Evolutionary conservation across 345 rosid species (phyloP), one percentile per base, ranked within the genome.

Genomic region (Sisymbrium irio): DNA sequence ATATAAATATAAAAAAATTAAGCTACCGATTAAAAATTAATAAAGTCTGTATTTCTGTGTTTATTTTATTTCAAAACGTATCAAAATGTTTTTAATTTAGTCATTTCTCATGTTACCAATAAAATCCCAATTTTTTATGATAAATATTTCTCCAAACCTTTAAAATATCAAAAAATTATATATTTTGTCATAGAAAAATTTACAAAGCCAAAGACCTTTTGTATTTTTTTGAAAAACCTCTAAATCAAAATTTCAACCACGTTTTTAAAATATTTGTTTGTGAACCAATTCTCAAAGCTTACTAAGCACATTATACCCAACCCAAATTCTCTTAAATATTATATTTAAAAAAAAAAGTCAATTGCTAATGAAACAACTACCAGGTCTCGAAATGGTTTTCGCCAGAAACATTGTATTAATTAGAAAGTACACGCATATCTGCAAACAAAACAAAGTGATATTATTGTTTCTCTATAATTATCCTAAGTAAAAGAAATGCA

Each of bases 361-460:
- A 42, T 4, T 7, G n/a, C 50, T 7, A 53, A 37, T 22, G n/a
- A 39, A 39, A 47, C 44, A 20, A 55, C n/a, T 45, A 14, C 66
- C 63, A 70, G 61, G 68, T 60, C 68, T 36, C n/a, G 22, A 61
- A 59, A 32, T 70, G 47, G 12, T 7, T 53, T 3, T 9, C 57
- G 6, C 36, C 15, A 33, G 20, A 20, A 30, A 15, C 12, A 0
- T 39, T 36, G 4, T 18, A 6, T 18, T 30, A 27, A 50, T 27
- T n/a, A 54, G 53, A 72, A 71, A 17, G n/a, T 30, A 57, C 22
- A 19, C 12, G 32, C 12, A 44, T 7, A 45, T 22, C 22, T 65
- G 39, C 28, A 39, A 67, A 53, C 7, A 32, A 35, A 15, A n/a
- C n/a, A 54, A 20, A 33, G 61, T 32, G 8, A 54, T 7, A 10